Base-by-base conservation (phyloP, 2,329 filamentous ascomycete species). In the Ophiostoma himal-ulmi region DNA sequence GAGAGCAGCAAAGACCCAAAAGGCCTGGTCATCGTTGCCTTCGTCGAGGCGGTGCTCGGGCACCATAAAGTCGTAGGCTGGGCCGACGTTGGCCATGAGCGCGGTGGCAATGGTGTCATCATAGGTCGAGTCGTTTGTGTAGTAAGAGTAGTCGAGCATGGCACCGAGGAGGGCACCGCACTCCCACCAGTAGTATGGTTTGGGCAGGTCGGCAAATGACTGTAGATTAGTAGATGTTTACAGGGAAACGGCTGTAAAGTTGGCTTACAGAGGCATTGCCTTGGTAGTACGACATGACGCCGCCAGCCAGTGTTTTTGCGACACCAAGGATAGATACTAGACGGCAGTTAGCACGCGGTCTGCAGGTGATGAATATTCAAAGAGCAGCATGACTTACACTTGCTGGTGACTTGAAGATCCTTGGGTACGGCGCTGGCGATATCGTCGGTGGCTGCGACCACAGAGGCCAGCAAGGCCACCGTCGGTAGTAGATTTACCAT, bases 21-120 rank as follows among this genome's bases (percentile, higher is more conserved):
- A 92, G 41, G 87, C 88, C 76, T 92, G 88, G 76, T 93, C 90
- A 74, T 92, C 90, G 74, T 92, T 93, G 69, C 90, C 89, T 77
- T 90, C 86, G 72, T 87, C 84, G n/a, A 82, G 81, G 14, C 79
- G 78, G 73, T 89, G 85, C 70, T 79, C 78, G 0, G 83, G 82
- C 4, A 85, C 81, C 83, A 91, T 87, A 75, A 84, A 90, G 78
- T 91, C 83, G 71, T 83, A 81, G 10, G 84, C 77, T 0, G 84
- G 83, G 1, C 88, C 88, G 6, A 81, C 84, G 77, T 86, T 88
- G 36, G 82, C 85, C 6, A 86, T 77, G 2, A 92, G 79, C 10
- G 85, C 88, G 72, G 89, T 81, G 44, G 84, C 83, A 68, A 89
- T 81, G 3, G 85, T 81, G 34, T 85, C 79, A 76, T 90, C 88